A percentile compares a stretch with the other conserved stretches of the same genome.
These are phyloP conservation scores for Colletotrichum sidae DNA, from an alignment of 2,329 filamentous ascomycete genomes.

Conservation along the genomic window DNA sequence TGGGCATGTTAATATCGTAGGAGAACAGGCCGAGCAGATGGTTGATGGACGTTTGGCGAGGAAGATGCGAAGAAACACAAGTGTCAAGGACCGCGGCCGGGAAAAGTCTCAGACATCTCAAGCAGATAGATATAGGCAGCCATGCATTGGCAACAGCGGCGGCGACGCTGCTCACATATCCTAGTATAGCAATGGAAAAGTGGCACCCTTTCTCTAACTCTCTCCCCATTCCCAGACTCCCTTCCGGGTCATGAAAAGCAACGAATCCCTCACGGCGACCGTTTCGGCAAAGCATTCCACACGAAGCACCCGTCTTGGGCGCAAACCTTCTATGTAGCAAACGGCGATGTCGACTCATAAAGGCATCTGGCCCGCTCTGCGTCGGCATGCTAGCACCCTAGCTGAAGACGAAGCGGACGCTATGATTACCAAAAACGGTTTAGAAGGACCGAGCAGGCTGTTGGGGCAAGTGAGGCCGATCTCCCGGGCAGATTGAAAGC, in stretches of 20 bases:
- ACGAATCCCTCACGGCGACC: slow-evolving; percentile 7
- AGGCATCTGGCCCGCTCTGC: slow-evolving; percentile 33
- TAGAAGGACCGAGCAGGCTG: slow-evolving; percentile 33
- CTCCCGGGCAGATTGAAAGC: slow-evolving; percentile 28
- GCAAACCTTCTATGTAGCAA: slow-evolving; percentile 32
- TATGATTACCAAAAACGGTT: slow-evolving; percentile 27
- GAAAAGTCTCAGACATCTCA: slow-evolving; percentile 24
- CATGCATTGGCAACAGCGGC: not conserved
- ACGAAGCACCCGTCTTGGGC: slow-evolving; percentile 13
- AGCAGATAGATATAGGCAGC: slow-evolving; percentile 18
- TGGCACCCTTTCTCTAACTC: slow-evolving; percentile 9
- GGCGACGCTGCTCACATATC: slow-evolving; percentile 21
- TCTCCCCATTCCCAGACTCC: slow-evolving; percentile 1
- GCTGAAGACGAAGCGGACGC: slow-evolving; percentile 21
- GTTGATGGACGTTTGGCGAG: not conserved
- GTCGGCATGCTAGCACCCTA: slow-evolving; percentile 25
- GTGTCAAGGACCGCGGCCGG: slow-evolving; percentile 1
- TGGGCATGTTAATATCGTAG: slow-evolving; percentile 51
- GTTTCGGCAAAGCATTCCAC: slow-evolving; percentile 30
- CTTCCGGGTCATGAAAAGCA: slow-evolving; percentile 9
- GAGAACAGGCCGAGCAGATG: too few relatives aligned
- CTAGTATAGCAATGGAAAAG: slow-evolving; percentile 23
- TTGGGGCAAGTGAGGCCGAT: slow-evolving; percentile 24
- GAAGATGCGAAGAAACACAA: not conserved
- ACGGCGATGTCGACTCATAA: slow-evolving; percentile 30